Evolutionary conservation across 805 yeast genomes (phyloP), one percentile per base, ranked within the genome.

Genomic region (Metschnikowia kunwiensis): DNA sequence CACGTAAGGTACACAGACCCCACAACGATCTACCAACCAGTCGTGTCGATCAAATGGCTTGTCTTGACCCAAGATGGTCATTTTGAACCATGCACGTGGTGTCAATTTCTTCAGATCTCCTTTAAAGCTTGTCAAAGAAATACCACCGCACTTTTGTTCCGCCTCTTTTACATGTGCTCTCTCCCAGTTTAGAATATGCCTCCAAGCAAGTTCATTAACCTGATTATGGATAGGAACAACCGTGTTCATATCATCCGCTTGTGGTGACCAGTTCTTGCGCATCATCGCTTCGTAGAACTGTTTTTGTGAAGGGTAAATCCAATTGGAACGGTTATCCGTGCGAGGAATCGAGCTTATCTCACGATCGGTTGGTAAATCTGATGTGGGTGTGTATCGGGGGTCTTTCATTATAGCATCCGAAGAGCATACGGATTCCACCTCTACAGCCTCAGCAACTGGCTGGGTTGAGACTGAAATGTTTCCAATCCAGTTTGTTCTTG

Each of bases 21-120:
- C 97, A 59, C 96, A 86, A 36, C 97, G 68, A 51, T 84, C 80
- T 8, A 91, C 74, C 5, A 74, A 69, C 98, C 98, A 91, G 61
- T 91, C 98, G 57, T 91, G 98, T 51, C 98, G 75, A 61, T 91
- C 98, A 63, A 91, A 91, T 0, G 98, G 98, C 43, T 74, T 74
- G 32, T 78, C 79, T 39, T 75, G 70, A 0, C 95, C 96, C 34
- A 86, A 51, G 34, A 75, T 60, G 40, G 80, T 75, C 42, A 83
- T 67, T 43, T 86, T 72, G 41, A 68, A 50, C 72, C 72, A 68
- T 0, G 97, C 97, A 49, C 93, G 72, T 5, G 98, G 98, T 0
- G 97, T 87, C 26, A 87, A 52, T 49, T 84, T 83, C 45, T 78
- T 76, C 30, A 89, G 78, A 55, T 93, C 95, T 5, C 97, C 98